Conservation (phyloP, 225 moss, liverwort and hornwort genomes). For the Rhytidiadelphus loreus region DNA sequence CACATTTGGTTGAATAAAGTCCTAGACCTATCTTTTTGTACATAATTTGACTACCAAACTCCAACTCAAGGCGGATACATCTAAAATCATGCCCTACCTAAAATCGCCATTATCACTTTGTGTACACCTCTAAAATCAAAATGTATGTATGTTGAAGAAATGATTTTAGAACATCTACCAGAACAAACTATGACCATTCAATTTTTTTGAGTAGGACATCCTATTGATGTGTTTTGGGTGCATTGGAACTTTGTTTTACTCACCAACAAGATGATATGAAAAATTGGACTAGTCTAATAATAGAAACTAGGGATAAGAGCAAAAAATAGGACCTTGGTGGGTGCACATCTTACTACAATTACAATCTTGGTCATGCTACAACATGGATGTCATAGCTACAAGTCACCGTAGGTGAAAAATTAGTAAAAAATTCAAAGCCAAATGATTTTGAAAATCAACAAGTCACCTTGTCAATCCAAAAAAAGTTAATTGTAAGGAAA, state of each 20-base stretch:
- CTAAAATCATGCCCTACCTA: fast-evolving
- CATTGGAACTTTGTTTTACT: background rate
- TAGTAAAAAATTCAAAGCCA: too few relatives aligned
- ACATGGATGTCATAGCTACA: too few relatives aligned
- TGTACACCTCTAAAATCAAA: background rate
- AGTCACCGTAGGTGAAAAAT: too few relatives aligned
- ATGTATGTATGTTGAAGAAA: fast-evolving
- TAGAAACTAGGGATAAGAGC: too few relatives aligned
- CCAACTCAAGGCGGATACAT: background rate
- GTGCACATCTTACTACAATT: background rate
- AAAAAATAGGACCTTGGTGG: background rate
- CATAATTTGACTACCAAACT: background rate
- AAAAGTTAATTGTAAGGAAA: too few relatives aligned
- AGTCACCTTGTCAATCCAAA: too few relatives aligned
- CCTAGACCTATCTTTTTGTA: too few relatives aligned
- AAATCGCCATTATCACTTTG: fast-evolving
- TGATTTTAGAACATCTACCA: fast-evolving
- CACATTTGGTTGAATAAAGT: too few relatives aligned
- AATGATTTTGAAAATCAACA: too few relatives aligned
- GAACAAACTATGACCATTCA: too few relatives aligned
- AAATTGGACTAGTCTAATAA: background rate
- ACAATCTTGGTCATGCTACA: background rate
- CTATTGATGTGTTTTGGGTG: too few relatives aligned
- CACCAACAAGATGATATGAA: background rate
- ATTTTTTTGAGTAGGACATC: too few relatives aligned